phyloP scores from a whole-genome alignment of 2,329 filamentous ascomycete genomes.

The Passalora sequoiae region DNA sequence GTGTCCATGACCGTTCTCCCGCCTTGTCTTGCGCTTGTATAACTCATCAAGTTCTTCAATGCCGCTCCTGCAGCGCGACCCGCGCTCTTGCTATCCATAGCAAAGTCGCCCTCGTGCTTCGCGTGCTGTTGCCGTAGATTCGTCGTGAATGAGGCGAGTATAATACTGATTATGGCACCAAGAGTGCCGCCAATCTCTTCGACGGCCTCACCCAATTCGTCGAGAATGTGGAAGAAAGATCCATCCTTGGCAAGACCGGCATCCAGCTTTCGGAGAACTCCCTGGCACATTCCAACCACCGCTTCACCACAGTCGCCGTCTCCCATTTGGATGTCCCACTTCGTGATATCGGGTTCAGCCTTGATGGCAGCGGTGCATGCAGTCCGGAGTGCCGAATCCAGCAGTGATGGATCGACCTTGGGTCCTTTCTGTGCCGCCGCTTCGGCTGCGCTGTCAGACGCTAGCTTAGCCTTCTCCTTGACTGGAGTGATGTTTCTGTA shows the following conservation, averaged over 20 bases:
- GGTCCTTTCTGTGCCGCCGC: slow-evolving; percentile 22
- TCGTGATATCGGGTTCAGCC: slow-evolving; percentile 59
- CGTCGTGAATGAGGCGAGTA: slow-evolving; percentile 37
- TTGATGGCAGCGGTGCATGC: slow-evolving; percentile 48
- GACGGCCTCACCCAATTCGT: slow-evolving; percentile 32
- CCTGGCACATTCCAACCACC: slow-evolving; percentile 37
- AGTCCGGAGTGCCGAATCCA: slow-evolving; percentile 38
- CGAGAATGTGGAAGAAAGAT: slow-evolving; percentile 32
- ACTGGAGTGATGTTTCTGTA: slow-evolving; percentile 29
- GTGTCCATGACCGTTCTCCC: slow-evolving; percentile 37
- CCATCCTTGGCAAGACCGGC: slow-evolving; percentile 26
- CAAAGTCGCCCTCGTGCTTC: slow-evolving; percentile 18
- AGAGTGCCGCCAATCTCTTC: slow-evolving; percentile 38
- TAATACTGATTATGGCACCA: slow-evolving; percentile 35
- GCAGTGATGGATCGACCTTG: slow-evolving; percentile 21
- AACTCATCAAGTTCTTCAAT: slow-evolving; percentile 40
- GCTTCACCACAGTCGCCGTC: slow-evolving; percentile 63
- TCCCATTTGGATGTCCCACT: slow-evolving; percentile 59
- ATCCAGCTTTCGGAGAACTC: slow-evolving; percentile 31
- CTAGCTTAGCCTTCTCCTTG: slow-evolving; percentile 22
- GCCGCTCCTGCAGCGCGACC: slow-evolving; percentile 34
- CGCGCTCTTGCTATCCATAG: slow-evolving; percentile 24
- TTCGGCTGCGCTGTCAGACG: slow-evolving; percentile 37
- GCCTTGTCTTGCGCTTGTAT: slow-evolving; percentile 34
- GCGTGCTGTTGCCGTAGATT: slow-evolving; percentile 35